A percentile compares a stretch with the other conserved stretches of the same genome.
Evolutionary conservation across 352 stramenopile genomes (phyloP).

Genomic region (Peronospora tabacina): DNA sequence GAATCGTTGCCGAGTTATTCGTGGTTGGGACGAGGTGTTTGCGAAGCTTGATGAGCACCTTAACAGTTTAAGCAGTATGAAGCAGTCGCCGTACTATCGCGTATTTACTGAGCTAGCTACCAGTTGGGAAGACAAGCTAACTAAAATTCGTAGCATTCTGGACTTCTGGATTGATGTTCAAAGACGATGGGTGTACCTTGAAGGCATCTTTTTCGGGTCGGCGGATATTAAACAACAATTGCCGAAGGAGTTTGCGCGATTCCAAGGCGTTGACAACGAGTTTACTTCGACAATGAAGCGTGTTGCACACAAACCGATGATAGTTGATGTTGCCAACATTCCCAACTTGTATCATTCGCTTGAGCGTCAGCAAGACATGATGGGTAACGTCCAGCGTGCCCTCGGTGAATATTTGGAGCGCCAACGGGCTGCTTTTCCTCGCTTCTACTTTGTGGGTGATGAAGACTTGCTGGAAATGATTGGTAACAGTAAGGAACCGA

Average conservation of each 20-base stretch:
- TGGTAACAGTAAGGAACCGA: conserved; percentile 96
- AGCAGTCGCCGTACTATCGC: conserved; percentile 97
- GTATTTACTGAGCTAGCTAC: conserved; percentile 97
- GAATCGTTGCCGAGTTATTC: conserved; percentile 95
- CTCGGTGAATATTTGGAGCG: conserved; percentile 99
- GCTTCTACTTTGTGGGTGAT: conserved; percentile 99
- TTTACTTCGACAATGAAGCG: conserved; percentile 98
- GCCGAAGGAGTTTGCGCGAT: conserved; percentile 95
- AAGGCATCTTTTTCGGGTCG: conserved; percentile 98
- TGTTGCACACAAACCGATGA: conserved; percentile 93
- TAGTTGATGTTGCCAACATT: conserved; percentile 91
- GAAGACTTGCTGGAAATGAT: conserved; percentile 99
- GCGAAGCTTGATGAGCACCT: conserved; percentile 99
- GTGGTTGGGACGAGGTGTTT: conserved; percentile 99
- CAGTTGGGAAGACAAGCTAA: conserved; percentile 97
- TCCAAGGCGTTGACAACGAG: conserved; percentile 98
- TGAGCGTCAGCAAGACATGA: conserved; percentile 93
- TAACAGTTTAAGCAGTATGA: conserved; percentile 97
- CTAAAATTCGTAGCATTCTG: conserved; percentile 93
- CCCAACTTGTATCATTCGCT: conserved; percentile 89
- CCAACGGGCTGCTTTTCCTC: conserved; percentile 91
- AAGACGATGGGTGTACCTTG: conserved; percentile 98
- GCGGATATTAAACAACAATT: conserved; percentile 99
- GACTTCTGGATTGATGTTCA: conserved; percentile 99
- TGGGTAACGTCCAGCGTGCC: conserved; percentile 99